A percentile compares a stretch with the other conserved stretches of the same genome.
phyloP scores from a whole-genome alignment of 1,284 basidiomycete species.

The Uromyces viciae-fabae region DNA sequence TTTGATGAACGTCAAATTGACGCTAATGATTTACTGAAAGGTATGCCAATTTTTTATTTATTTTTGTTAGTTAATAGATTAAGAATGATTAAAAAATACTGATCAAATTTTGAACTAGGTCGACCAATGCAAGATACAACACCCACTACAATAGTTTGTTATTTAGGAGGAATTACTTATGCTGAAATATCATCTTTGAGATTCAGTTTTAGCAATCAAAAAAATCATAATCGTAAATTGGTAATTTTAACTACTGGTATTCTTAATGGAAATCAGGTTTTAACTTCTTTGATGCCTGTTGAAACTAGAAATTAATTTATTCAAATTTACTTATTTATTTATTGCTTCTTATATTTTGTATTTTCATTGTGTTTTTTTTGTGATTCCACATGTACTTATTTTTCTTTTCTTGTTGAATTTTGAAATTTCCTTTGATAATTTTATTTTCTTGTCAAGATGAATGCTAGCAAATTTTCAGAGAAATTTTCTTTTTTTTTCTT shows the following conservation, averaged over 20 bases:
- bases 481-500: background rate
- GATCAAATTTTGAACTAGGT: background rate
- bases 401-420: background rate
- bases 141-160: slow-evolving; percentile 85
- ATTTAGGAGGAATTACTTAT: slow-evolving; percentile 96
- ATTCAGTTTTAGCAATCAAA: slow-evolving; percentile 57
- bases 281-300: slow-evolving; percentile 46
- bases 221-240: slow-evolving; percentile 59
- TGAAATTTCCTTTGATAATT: background rate
- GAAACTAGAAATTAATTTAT: slow-evolving; percentile 26
- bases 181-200: slow-evolving; percentile 91
- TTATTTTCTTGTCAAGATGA: background rate
- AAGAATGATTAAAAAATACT: background rate
- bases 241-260: slow-evolving; percentile 49
- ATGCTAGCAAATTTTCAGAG: background rate
- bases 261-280: slow-evolving; percentile 47
- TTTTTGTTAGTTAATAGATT: slow-evolving; percentile 52
- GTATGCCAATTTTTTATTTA: slow-evolving; percentile 34
- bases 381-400: background rate
- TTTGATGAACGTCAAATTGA: slow-evolving; percentile 70
- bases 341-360: background rate
- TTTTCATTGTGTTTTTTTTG: background rate
- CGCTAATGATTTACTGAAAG: slow-evolving; percentile 49
- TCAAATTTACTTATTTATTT: background rate
- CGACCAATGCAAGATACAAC: background rate